Evolutionary conservation across 2,329 filamentous ascomycete species (phyloP), one percentile per base, ranked within the genome.

Genomic region (Emydomyces testavorans): DNA sequence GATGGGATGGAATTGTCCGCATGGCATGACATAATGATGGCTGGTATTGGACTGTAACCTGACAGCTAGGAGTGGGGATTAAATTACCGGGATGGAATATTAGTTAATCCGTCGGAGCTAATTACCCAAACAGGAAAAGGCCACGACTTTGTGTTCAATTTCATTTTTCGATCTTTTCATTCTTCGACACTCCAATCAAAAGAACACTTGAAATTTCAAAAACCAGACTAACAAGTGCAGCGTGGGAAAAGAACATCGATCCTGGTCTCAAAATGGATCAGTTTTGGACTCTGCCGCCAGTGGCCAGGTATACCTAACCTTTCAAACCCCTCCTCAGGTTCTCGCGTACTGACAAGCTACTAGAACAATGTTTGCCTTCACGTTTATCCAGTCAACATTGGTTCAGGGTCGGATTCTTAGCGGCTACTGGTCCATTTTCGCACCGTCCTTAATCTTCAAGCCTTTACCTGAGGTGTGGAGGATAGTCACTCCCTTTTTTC

Each of bases 301-400:
- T 85, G 56, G 71, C 77, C 49, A 78, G 80, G 80, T 83, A 73
- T 59, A 70, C 57, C 55, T 37, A 46, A 40, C 29, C 43, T 50
- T 29, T 47, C 48, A 36, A 32, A 45, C 46, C 48, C 39, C 32
- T 24, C 28, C 48, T 43, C 50, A 54, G 11, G 59, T 62, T 64
- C 16, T 20, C 15, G 2, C 7, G 15, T 28, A 18, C 24, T 29
- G 61, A 70, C 72, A 55, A 40, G 69, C 63, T 16, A 42, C 15
- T 65, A 87, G 84, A 70, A 84, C 80, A 48, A 68, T 87, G 53
- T 78, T 82, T 58, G 77, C 78, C 48, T 71, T 75, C 43, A 75
- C 82, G 45, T 73, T 86, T 54, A 62, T 73, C 32, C 71, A 79
- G 51, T 87, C 83, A 24, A 66, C 79, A 36, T 66, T 76, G 31